Evolutionary conservation across 2,329 filamentous ascomycete genomes (phyloP).

Genomic region (Penicillium sp.): DNA sequence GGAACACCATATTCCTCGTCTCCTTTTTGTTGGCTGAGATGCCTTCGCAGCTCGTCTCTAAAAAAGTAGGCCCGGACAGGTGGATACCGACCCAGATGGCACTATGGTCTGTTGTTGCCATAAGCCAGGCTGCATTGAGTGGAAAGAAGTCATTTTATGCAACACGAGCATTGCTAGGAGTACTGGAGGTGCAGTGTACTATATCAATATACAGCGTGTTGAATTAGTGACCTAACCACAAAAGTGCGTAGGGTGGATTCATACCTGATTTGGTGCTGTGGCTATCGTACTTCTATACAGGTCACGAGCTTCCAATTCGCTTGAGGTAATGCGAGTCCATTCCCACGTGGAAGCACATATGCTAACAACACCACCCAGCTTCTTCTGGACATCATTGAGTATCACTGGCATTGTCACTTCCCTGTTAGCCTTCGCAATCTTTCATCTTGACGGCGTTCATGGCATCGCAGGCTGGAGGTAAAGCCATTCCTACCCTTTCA

Average conservation of each 20-base stretch:
- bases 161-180: slow-evolving; percentile 40
- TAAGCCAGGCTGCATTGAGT: slow-evolving; percentile 43
- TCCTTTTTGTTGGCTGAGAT: slow-evolving; percentile 54
- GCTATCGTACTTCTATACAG: slow-evolving; percentile 2
- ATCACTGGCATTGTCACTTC: not conserved
- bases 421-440: slow-evolving; percentile 6
- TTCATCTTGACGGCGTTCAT: slow-evolving; percentile 5
- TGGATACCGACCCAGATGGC: slow-evolving; percentile 37
- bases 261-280: slow-evolving; percentile 6
- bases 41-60: slow-evolving; percentile 59
- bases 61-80: slow-evolving; percentile 53
- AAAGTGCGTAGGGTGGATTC: not conserved
- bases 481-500: not conserved
- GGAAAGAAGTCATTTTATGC: slow-evolving; percentile 39
- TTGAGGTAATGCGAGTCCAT: slow-evolving; percentile 5
- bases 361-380: not conserved
- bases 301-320: not conserved
- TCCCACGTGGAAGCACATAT: no score
- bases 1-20: slow-evolving; percentile 53
- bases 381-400: slow-evolving; percentile 6
- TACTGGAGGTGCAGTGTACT: slow-evolving; percentile 42
- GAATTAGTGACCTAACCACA: no score
- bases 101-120: slow-evolving; percentile 30
- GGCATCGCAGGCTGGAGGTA: slow-evolving; percentile 2
- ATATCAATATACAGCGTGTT: not conserved